Base-by-base conservation (phyloP, 495 filamentous ascomycete genomes). In the Filosporella fistucella region DNA sequence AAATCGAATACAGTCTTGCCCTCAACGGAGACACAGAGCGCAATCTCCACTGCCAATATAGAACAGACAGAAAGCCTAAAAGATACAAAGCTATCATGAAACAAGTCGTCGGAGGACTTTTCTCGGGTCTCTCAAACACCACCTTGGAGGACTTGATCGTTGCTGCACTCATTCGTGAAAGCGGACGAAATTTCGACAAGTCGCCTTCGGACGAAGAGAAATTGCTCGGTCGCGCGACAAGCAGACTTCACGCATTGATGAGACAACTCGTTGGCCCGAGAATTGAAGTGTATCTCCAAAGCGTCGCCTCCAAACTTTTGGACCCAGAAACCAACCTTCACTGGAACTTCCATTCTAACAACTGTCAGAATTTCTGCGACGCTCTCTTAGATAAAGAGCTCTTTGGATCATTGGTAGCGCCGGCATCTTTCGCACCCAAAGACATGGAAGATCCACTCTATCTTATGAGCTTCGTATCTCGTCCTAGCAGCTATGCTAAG, bases 71-170 rank as follows among this genome's bases (percentile, higher is more conserved):
- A 40, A 40, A 40, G 16, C 36, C 36, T 5, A 40, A 40, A 23
- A 3, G 63, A 1, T 65, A 63, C 61, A 69, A 69, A 35, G 53
- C 64, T 14, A 34, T 65, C 14, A 63, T 70, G 63, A 72, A 70
- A 47, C 69, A 72, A 45, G 59, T 72, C 9, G 61, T 66, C 16
- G 68, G 68, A 1, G 57, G 42, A 2, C 55, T 62, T 2, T 72
- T 70, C 50, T 54, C 58, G 13, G 65, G 64, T 0, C 22, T 64
- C 12, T 44, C 63, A 24, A 21, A 57, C 23, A 32, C 43, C 4
- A 13, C 2, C 14, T 32, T 32, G 22, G 60, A 63, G 35, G 9
- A 49, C n/a, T 45, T 50, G 11, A 66, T 70, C 22, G 49, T 70
- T 21, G 20, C 60, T 5, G 51, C 49, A 10, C 34, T 63, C 3